These are phyloP conservation scores for Pythium coloratum DNA, from an alignment of 352 stramenopile species.

Conservation along the genomic window DNA sequence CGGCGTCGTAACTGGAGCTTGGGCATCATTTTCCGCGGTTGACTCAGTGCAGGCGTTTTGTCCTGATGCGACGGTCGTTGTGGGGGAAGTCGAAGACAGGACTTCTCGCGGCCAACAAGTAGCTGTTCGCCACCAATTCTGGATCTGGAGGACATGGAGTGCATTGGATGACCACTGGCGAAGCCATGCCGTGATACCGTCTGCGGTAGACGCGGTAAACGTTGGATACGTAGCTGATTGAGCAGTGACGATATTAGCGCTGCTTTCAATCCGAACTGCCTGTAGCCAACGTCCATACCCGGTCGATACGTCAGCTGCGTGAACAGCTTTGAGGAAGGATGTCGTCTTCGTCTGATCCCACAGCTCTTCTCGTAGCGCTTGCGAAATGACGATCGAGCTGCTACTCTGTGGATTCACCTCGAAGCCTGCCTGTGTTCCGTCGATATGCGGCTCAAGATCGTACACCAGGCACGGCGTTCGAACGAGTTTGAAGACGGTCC, in stretches of 20 bases:
- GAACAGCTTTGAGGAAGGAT: slow-evolving; percentile 44
- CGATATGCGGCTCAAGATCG: slow-evolving; percentile 58
- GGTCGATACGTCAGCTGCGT: slow-evolving; percentile 30
- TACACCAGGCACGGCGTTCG: slow-evolving; percentile 42
- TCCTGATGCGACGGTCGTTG: slow-evolving; percentile 15
- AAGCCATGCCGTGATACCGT: slow-evolving; percentile 43
- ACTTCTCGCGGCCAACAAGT: slow-evolving; percentile 41
- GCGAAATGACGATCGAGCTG: slow-evolving; percentile 19
- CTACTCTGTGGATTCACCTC: slow-evolving; percentile 57
- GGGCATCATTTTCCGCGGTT: slow-evolving; percentile 33
- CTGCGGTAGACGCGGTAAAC: slow-evolving; percentile 15
- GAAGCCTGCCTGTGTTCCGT: slow-evolving; percentile 49
- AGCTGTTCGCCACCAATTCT: slow-evolving; percentile 54
- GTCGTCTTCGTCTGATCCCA: slow-evolving; percentile 32
- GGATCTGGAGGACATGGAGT: slow-evolving; percentile 44
- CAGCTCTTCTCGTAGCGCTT: slow-evolving; percentile 30
- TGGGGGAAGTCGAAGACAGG: slow-evolving; percentile 23
- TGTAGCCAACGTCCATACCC: slow-evolving; percentile 51
- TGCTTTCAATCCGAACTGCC: slow-evolving; percentile 34
- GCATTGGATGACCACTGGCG: slow-evolving; percentile 32
- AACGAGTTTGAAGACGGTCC: slow-evolving; percentile 41
- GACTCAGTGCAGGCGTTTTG: slow-evolving; percentile 25
- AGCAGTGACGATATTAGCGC: slow-evolving; percentile 10
- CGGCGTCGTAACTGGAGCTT: slow-evolving; percentile 12
- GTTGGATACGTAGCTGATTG: slow-evolving; percentile 5